Base-by-base conservation (phyloP, 176 grass and related monocot genomes). In the Oryza officinalis region DNA sequence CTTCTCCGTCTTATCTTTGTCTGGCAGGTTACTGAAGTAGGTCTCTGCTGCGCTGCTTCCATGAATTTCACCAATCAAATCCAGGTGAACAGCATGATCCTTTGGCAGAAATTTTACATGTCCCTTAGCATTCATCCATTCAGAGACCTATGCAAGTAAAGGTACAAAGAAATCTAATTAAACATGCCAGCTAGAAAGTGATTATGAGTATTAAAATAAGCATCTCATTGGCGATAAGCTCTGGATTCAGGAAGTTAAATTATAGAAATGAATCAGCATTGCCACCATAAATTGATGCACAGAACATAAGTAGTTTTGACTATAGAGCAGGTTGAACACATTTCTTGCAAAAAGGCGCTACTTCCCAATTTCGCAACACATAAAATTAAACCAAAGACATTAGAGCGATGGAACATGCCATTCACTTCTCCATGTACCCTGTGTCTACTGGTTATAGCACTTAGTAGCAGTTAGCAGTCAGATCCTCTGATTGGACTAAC, bases 51-150 rank as follows among this genome's bases (percentile, higher is more conserved):
- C 87, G 41, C 8, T 64, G 28, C 87, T 18, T 69, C 92, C 88
- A 75, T 87, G 81, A 59, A 94, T 75, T 74, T 86, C 52, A 77
- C 95, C 95, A 33, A 97, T 82, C 61, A 97, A 82, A 92, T 94
- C 92, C 11, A 94, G 75, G 74, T 94, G 95, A 67, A 97, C 75
- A 49, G 92, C 95, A 81, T 91, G 81, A 80, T 97, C 92, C 40
- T 80, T 90, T 43, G 88, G 78, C 77, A 59, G 47, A 80, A 94
- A 97, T 23, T 77, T 80, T 67, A 92, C 50, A 13, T 94, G 89
- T 2, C 84, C 74, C 84, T 86, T 84, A 17, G 38, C 81, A 71
- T 87, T 89, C 92, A 94, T 91, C 95, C 95, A 92, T 44, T 97
- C 95, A 38, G 88, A 97, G 74, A 97, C 90, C 95, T 97, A 78